Evolutionary conservation across 2,329 filamentous ascomycete species (phyloP).

Genomic region (Diplodia sapinea): DNA sequence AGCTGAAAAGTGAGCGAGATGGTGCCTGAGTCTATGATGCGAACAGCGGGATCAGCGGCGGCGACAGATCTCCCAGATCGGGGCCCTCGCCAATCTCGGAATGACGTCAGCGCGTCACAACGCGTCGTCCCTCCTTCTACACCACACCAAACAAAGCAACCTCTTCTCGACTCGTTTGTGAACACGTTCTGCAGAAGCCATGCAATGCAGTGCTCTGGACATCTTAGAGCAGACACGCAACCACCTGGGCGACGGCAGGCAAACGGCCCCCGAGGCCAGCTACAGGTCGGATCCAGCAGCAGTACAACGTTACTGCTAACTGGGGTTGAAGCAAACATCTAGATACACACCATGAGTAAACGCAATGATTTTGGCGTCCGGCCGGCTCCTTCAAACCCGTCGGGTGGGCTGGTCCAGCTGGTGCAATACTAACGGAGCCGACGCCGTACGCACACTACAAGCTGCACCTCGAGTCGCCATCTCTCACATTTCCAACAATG

Average conservation of each 20-base stretch:
- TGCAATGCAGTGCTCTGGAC: not conserved
- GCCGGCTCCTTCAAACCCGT: too few relatives aligned
- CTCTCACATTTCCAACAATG: not conserved
- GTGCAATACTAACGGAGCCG: too few relatives aligned
- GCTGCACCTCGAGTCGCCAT: not conserved
- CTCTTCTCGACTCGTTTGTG: not conserved
- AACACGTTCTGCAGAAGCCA: not conserved
- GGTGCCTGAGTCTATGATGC: slow-evolving; percentile 25
- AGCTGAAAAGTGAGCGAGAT: not conserved
- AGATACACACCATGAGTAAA: too few relatives aligned
- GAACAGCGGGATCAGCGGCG: slow-evolving; percentile 16
- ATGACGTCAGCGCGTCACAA: slow-evolving; percentile 27
- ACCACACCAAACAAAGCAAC: not conserved
- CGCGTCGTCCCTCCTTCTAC: slow-evolving; percentile 3
- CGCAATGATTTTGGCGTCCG: too few relatives aligned
- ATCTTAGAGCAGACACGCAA: not conserved
- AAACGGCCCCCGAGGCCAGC: too few relatives aligned
- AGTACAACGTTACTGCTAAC: too few relatives aligned
- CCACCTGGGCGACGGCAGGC: not conserved
- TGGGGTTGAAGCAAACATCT: too few relatives aligned
- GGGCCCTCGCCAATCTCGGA: slow-evolving; percentile 18
- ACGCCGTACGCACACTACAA: not conserved
- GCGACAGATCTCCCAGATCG: slow-evolving; percentile 22
- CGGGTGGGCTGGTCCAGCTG: too few relatives aligned
- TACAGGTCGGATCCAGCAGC: too few relatives aligned